Percentiles rank a stretch among this genome's conserved stretches.
These are phyloP conservation scores for Candida sphagnicola DNA, from an alignment of 805 yeast species.

Conservation along the genomic window DNA sequence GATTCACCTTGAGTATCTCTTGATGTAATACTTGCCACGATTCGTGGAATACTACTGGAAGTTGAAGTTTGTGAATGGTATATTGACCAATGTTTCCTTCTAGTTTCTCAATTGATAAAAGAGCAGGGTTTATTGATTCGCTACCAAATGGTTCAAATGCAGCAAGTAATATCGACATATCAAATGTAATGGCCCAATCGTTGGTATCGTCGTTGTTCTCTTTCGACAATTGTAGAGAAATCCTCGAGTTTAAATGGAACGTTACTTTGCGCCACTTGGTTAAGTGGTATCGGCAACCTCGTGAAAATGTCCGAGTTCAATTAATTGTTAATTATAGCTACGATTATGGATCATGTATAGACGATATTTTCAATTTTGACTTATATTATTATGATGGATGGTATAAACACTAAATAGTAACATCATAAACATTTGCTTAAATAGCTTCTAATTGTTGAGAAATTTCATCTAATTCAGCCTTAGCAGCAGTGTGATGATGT, in stretches of 20 bases:
- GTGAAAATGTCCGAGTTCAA: too few relatives aligned
- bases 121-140: not conserved
- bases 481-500: slow-evolving; percentile 76
- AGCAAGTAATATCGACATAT: slow-evolving; percentile 1
- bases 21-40: slow-evolving; percentile 4
- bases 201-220: too few relatives aligned
- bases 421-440: slow-evolving; percentile 21
- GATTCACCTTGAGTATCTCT: not conserved
- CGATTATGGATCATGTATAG: too few relatives aligned
- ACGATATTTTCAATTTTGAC: too few relatives aligned
- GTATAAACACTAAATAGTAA: not conserved
- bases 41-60: slow-evolving; percentile 3
- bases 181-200: too few relatives aligned
- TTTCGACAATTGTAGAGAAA: too few relatives aligned
- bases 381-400: not conserved
- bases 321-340: too few relatives aligned
- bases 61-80: not conserved
- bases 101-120: not conserved
- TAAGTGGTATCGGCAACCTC: not conserved
- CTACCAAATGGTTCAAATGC: slow-evolving; percentile 1
- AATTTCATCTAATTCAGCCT: slow-evolving; percentile 94
- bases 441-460: slow-evolving; percentile 88
- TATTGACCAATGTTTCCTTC: not conserved
- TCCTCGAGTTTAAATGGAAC: too few relatives aligned
- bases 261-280: not conserved